Evolutionary conservation across 2,329 filamentous ascomycete genomes (phyloP).

Genomic region (Sarocladium strictum): DNA sequence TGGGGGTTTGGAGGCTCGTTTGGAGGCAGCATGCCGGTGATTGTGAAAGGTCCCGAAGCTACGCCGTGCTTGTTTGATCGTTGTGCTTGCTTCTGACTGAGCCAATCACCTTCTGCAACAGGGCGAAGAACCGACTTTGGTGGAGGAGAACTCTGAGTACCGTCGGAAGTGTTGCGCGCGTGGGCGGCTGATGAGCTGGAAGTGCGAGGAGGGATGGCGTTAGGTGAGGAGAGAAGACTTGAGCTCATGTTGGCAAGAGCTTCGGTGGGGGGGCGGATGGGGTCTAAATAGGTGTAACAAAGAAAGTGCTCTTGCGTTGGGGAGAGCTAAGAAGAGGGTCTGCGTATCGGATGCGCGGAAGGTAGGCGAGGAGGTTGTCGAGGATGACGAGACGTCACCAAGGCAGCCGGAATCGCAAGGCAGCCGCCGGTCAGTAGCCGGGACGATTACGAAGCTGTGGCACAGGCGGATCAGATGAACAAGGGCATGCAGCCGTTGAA

Average conservation of each 20-base stretch:
- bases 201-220: conserved; percentile 65
- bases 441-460: background rate
- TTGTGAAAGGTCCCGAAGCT: conserved; percentile 11
- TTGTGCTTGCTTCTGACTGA: conserved; percentile 32
- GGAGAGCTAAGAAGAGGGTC: conserved; percentile 1
- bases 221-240: conserved; percentile 35
- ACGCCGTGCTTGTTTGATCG: conserved; percentile 7
- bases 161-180: conserved; percentile 17
- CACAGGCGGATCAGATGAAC: background rate
- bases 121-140: conserved; percentile 38
- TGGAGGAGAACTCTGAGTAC: conserved; percentile 12
- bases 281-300: background rate
- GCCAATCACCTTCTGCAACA: conserved; percentile 58
- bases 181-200: conserved; percentile 48
- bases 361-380: background rate
- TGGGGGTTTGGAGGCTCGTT: conserved; percentile 38
- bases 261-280: background rate
- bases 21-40: conserved; percentile 24
- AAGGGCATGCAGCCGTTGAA: background rate
- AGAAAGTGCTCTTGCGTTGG: background rate
- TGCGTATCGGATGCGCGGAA: background rate
- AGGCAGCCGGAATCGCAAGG: background rate
- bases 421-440: background rate
- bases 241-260: conserved; percentile 4
- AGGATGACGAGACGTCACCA: background rate